Evolutionary conservation across 202 grass and related monocot genomes (phyloP).

Genomic region (Alloteropsis angusta): DNA sequence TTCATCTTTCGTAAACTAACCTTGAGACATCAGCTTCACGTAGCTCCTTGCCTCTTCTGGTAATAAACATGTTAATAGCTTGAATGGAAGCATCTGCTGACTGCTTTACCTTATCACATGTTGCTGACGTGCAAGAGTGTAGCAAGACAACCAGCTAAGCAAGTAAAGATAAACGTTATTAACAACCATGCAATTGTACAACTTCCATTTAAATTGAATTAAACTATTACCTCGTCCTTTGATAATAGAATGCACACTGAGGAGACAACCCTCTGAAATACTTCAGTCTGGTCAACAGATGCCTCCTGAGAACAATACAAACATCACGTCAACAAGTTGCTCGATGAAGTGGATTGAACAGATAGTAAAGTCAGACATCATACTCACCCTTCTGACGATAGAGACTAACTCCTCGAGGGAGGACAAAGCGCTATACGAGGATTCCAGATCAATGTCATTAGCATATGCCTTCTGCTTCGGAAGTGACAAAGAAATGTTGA

Average conservation of each 20-base stretch:
- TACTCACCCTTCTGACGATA: slow-evolving; percentile 75
- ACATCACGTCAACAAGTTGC: slow-evolving; percentile 9
- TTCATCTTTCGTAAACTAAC: slow-evolving; percentile 34
- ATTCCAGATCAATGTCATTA: slow-evolving; percentile 77
- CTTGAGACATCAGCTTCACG: slow-evolving; percentile 74
- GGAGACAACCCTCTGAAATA: slow-evolving; percentile 75
- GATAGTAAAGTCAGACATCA: slow-evolving; percentile 20
- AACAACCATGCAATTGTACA: not conserved
- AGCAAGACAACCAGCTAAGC: slow-evolving; percentile 66
- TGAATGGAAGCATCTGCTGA: slow-evolving; percentile 94
- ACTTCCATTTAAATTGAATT: slow-evolving; percentile 6
- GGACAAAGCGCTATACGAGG: slow-evolving; percentile 81
- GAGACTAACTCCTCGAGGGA: slow-evolving; percentile 91
- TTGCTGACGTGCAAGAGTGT: slow-evolving; percentile 66
- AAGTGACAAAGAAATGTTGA: slow-evolving; percentile 88
- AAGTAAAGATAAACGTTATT: slow-evolving; percentile 23
- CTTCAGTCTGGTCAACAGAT: slow-evolving; percentile 84
- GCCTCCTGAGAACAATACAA: slow-evolving; percentile 52
- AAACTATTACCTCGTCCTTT: slow-evolving; percentile 69
- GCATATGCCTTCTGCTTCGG: slow-evolving; percentile 70
- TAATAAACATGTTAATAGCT: slow-evolving; percentile 80
- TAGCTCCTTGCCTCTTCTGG: slow-evolving; percentile 85
- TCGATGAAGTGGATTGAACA: slow-evolving; percentile 20
- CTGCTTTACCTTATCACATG: slow-evolving; percentile 93
- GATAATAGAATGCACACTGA: slow-evolving; percentile 78